These are phyloP conservation scores for Gnaphalium uliginosum DNA, from an alignment of 129 eudicot genomes.

Conservation along the genomic window DNA sequence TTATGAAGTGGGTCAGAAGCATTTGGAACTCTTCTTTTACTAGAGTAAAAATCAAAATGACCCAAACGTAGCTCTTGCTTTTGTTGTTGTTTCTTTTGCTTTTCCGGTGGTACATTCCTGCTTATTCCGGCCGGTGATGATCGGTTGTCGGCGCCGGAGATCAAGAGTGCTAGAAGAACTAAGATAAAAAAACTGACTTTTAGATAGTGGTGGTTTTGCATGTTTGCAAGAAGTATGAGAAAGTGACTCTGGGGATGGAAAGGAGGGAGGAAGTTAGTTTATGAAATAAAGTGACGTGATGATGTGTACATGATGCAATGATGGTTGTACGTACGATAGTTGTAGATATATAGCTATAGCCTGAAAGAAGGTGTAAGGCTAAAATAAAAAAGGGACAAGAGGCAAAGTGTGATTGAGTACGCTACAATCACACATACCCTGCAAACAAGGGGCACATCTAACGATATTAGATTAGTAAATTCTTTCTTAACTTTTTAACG, in stretches of 20 bases:
- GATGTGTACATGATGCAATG: slow-evolving; percentile 26
- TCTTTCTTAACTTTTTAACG: no score
- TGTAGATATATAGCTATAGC: neutral
- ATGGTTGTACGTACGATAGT: slow-evolving; percentile 34
- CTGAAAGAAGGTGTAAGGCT: slow-evolving; percentile 15
- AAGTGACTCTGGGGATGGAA: slow-evolving; percentile 15
- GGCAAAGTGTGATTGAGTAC: slow-evolving; percentile 25
- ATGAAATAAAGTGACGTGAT: slow-evolving; percentile 17
- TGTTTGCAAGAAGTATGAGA: slow-evolving; percentile 11
- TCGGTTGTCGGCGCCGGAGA: slow-evolving; percentile 24
- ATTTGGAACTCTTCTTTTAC: slow-evolving; percentile 53
- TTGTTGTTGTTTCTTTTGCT: slow-evolving; percentile 19
- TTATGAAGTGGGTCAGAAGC: slow-evolving; percentile 58
- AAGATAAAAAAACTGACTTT: slow-evolving; percentile 12
- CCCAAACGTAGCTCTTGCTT: slow-evolving; percentile 11
- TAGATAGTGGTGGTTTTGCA: slow-evolving; percentile 29
- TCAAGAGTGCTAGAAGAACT: slow-evolving; percentile 29
- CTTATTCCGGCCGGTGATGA: neutral
- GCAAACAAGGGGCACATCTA: slow-evolving; percentile 51
- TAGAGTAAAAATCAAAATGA: slow-evolving; percentile 25
- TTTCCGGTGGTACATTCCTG: slow-evolving; percentile 22
- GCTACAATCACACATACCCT: slow-evolving; percentile 37
- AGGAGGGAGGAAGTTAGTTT: neutral
- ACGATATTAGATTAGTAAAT: slow-evolving; percentile 18
- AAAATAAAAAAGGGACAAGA: neutral